Conservation (phyloP, 495 filamentous ascomycete genomes). For the Hypoxylon fragiforme region DNA sequence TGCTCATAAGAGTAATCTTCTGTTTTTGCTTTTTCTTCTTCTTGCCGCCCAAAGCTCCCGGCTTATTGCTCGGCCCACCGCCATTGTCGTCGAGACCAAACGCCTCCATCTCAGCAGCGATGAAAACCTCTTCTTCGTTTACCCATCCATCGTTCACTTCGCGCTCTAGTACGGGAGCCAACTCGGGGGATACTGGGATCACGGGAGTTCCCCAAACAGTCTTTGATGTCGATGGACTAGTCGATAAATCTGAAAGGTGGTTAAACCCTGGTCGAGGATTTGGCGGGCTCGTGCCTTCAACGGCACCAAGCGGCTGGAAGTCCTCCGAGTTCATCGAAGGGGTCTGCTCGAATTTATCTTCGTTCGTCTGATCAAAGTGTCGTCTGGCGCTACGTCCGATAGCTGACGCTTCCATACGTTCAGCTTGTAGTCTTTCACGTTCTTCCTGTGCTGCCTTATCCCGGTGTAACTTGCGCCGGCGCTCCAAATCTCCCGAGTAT, state of each 20-base stretch:
- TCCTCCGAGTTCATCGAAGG: constrained; percentile 53
- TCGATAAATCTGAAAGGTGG: constrained; percentile 62
- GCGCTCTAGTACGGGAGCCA: constrained; percentile 45
- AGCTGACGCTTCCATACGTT: constrained; percentile 70
- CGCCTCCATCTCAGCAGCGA: constrained; percentile 47
- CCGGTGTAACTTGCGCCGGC: constrained; percentile 72
- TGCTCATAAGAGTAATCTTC: constrained; percentile 95
- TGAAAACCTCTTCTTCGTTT: constrained; percentile 55
- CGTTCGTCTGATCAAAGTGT: constrained; percentile 40
- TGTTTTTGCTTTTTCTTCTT: constrained; percentile 90
- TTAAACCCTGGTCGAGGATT: constrained; percentile 46
- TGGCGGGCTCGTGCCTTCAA: constrained; percentile 43
- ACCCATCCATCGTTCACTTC: constrained; percentile 76
- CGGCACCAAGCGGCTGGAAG: constrained; percentile 66
- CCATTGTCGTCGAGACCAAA: constrained; percentile 41
- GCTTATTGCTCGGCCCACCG: constrained; percentile 23
- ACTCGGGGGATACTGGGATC: constrained; percentile 56
- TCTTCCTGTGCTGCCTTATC: constrained; percentile 92
- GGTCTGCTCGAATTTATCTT: constrained; percentile 38
- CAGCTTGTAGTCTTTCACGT: constrained; percentile 83
- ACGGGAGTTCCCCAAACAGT: constrained; percentile 88
- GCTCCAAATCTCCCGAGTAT: constrained; percentile 77
- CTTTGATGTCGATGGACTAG: constrained; percentile 70
- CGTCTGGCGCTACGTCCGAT: constrained; percentile 45
- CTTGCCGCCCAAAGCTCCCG: constrained; percentile 52